These are phyloP conservation scores for Neurospora terricola DNA, from an alignment of 495 filamentous ascomycete species.

Conservation along the genomic window DNA sequence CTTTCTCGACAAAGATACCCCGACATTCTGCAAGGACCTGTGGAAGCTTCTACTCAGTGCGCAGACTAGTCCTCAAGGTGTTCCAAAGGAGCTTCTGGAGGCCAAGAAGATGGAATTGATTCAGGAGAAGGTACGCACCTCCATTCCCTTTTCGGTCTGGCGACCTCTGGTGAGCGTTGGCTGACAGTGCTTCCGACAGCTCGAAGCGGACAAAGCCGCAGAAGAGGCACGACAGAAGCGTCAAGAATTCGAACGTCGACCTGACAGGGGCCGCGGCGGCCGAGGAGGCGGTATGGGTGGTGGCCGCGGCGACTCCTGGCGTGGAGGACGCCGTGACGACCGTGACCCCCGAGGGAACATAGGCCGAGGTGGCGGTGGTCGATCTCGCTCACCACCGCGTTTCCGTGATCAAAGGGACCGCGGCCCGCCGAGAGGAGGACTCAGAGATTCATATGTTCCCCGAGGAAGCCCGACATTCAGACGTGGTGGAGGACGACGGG, in stretches of 20 bases:
- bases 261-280: conserved; percentile 52
- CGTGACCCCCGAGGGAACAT: conserved; percentile 25
- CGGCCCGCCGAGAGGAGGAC: conserved; percentile 8
- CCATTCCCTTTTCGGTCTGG: not conserved
- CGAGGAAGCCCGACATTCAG: conserved; percentile 13
- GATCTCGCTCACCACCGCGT: conserved; percentile 56
- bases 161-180: not conserved
- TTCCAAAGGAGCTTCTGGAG: conserved; percentile 89
- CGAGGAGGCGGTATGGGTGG: conserved; percentile 37
- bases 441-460: conserved; percentile 24
- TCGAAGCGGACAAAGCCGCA: conserved; percentile 72
- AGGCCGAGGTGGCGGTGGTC: conserved; percentile 25
- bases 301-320: conserved; percentile 29
- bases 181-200: conserved; percentile 37
- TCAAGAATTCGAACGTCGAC: conserved; percentile 45
- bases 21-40: conserved; percentile 84
- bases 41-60: conserved; percentile 88
- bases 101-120: conserved; percentile 92
- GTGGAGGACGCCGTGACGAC: conserved; percentile 35
- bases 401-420: conserved; percentile 25
- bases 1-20: conserved; percentile 88
- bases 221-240: conserved; percentile 57
- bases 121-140: conserved; percentile 67
- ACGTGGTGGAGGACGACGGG: conserved; percentile 16
- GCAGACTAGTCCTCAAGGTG: conserved; percentile 76